phyloP scores from a whole-genome alignment of 2,329 filamentous ascomycete species.

The Clarireedia monteithiana region DNA sequence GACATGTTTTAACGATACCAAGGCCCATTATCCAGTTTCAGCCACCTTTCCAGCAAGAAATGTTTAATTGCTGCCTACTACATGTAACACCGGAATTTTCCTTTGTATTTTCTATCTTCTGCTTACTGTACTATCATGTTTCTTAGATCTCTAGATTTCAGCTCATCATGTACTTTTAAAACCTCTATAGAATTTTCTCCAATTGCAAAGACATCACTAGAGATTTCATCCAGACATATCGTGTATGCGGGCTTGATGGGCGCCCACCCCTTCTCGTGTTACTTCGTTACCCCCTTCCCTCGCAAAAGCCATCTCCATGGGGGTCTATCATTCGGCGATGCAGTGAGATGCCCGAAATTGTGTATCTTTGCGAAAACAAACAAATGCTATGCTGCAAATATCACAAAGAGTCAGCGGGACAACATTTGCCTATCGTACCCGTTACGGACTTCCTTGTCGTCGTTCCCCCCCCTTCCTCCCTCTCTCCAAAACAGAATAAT shows the following conservation, averaged over 20 bases:
- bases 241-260: background rate
- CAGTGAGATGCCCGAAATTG: background rate
- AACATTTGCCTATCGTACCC: too few species aligned
- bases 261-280: background rate
- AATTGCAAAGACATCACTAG: background rate
- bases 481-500: too few species aligned
- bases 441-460: too few species aligned
- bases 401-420: background rate
- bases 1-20: background rate
- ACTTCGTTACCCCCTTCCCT: background rate
- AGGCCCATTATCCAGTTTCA: background rate
- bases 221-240: background rate
- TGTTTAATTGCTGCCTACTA: constrained; percentile 2
- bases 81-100: background rate
- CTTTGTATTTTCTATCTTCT: background rate
- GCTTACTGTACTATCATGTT: background rate
- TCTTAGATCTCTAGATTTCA: background rate
- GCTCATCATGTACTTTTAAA: constrained; percentile 5
- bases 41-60: background rate
- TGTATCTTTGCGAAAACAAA: background rate
- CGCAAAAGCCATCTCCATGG: background rate
- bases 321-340: background rate
- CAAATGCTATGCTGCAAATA: background rate
- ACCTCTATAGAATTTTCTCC: background rate
- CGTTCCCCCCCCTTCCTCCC: too few species aligned